Percentiles rank a stretch among this genome's conserved stretches.
Evolutionary conservation across 305 asterid species (phyloP).

Genomic region (Fraxinus xanthoxyloides): DNA sequence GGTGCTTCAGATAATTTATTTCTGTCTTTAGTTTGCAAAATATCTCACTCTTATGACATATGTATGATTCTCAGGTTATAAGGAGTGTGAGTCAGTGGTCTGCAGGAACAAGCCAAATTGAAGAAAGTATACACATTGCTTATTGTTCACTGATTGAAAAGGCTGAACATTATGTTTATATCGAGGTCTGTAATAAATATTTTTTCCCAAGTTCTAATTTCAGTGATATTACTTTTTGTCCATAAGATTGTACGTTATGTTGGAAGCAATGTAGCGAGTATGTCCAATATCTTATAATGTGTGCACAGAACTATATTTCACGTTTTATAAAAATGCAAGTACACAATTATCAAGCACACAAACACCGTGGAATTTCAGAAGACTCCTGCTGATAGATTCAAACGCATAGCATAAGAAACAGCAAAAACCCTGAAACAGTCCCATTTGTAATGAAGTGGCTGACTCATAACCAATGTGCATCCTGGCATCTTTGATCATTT

Average conservation of each 20-base stretch:
- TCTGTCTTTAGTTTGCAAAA: conserved; percentile 10
- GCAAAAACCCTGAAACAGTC: neutral
- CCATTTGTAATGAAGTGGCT: neutral
- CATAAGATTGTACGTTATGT: neutral
- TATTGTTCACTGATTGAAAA: conserved; percentile 89
- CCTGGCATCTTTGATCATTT: conserved; percentile 5
- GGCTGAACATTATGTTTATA: conserved; percentile 87
- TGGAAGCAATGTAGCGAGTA: neutral
- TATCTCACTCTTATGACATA: conserved; percentile 17
- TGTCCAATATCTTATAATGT: neutral
- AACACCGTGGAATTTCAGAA: neutral
- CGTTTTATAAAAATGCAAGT: neutral
- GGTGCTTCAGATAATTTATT: neutral
- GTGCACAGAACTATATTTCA: neutral
- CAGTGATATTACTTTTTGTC: conserved; percentile 1
- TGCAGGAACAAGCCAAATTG: conserved; percentile 97
- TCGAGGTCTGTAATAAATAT: conserved; percentile 58
- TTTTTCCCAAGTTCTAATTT: conserved; percentile 8
- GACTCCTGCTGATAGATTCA: neutral
- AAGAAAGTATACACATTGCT: conserved; percentile 91
- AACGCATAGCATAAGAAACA: neutral
- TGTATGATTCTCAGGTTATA: conserved; percentile 56
- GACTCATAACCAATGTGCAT: neutral
- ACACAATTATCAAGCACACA: neutral
- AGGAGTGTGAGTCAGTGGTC: conserved; percentile 99